phyloP scores from a whole-genome alignment of 1,284 basidiomycete genomes.

The Cutaneotrichosporon daszewskae region DNA sequence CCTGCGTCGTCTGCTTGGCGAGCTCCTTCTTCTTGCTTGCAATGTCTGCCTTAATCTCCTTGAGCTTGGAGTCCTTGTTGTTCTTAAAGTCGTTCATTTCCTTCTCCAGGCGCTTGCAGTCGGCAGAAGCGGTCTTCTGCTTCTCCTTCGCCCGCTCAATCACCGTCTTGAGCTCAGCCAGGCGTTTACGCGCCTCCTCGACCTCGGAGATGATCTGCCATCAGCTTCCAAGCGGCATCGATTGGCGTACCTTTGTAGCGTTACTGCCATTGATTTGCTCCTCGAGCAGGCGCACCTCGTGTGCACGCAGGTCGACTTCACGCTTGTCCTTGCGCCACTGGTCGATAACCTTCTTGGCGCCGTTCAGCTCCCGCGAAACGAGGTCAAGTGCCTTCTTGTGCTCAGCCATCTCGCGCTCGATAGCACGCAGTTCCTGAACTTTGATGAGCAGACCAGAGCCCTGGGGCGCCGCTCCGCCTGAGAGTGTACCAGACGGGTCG shows the following conservation, averaged over 20 bases:
- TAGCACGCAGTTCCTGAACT: constrained; percentile 71
- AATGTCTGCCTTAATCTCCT: constrained; percentile 84
- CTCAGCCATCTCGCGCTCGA: constrained; percentile 58
- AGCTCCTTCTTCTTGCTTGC: constrained; percentile 71
- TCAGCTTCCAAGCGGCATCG: neutral
- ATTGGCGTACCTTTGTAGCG: constrained; percentile 74
- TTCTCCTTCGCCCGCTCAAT: constrained; percentile 66
- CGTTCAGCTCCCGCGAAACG: constrained; percentile 59
- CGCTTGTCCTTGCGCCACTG: constrained; percentile 63
- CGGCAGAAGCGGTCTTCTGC: constrained; percentile 67
- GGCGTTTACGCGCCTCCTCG: constrained; percentile 62
- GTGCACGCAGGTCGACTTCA: constrained; percentile 81
- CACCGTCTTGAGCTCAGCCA: constrained; percentile 62
- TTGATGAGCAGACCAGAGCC: constrained; percentile 71
- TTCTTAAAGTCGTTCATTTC: constrained; percentile 99
- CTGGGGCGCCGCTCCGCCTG: constrained; percentile 80
- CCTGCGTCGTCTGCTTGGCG: constrained; percentile 68
- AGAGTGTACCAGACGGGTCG: constrained; percentile 90
- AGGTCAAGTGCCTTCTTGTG: constrained; percentile 54
- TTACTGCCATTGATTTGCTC: constrained; percentile 85
- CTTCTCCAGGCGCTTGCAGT: constrained; percentile 80
- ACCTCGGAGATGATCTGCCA: constrained; percentile 68
- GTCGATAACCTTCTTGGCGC: constrained; percentile 57
- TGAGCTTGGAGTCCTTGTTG: constrained; percentile 95
- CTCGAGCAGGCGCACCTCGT: constrained; percentile 76